Evolutionary conservation across 2,329 filamentous ascomycete genomes (phyloP).

Genomic region (Niveomyces coronatus): DNA sequence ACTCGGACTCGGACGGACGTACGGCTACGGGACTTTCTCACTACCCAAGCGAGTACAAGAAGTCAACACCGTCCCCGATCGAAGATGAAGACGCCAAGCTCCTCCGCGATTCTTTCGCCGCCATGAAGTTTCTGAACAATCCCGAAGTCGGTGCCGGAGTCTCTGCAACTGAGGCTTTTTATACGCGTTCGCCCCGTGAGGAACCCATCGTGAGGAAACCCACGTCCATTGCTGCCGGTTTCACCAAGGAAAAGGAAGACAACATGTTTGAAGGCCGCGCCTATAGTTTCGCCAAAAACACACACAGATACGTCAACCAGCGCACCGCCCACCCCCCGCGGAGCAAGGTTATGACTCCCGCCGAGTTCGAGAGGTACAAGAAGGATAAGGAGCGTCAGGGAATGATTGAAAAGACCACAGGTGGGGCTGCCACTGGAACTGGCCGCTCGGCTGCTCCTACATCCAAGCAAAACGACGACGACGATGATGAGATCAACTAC

Average conservation of each 20-base stretch:
- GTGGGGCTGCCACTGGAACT: slow-evolving; percentile 14
- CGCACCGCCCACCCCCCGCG: slow-evolving; percentile 31
- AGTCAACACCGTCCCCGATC: slow-evolving; percentile 26
- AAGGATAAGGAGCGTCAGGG: slow-evolving; percentile 59
- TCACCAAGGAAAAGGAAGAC: slow-evolving; percentile 33
- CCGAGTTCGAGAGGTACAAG: slow-evolving; percentile 73
- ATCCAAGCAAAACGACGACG: slow-evolving; percentile 42
- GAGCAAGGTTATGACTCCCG: slow-evolving; percentile 82
- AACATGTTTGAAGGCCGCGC: slow-evolving; percentile 44
- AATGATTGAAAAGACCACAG: slow-evolving; percentile 30
- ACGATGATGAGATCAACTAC: slow-evolving; percentile 54
- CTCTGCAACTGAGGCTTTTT: slow-evolving; percentile 12
- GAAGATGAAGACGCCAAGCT: slow-evolving; percentile 45
- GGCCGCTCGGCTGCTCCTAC: neutral
- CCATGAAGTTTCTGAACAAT: slow-evolving; percentile 34
- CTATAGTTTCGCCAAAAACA: slow-evolving; percentile 26
- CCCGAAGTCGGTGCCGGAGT: slow-evolving; percentile 9
- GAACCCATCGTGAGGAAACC: slow-evolving; percentile 6
- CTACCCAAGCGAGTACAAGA: slow-evolving; percentile 33
- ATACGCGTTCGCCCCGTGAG: slow-evolving; percentile 10
- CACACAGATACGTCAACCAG: slow-evolving; percentile 23
- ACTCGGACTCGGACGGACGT: slow-evolving; percentile 17
- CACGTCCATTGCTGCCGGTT: slow-evolving; percentile 16
- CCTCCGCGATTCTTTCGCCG: slow-evolving; percentile 40
- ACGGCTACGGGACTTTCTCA: slow-evolving; percentile 30